These are phyloP conservation scores for Coniochaeta sp. DNA, from an alignment of 2,329 filamentous ascomycete species.

Conservation along the genomic window DNA sequence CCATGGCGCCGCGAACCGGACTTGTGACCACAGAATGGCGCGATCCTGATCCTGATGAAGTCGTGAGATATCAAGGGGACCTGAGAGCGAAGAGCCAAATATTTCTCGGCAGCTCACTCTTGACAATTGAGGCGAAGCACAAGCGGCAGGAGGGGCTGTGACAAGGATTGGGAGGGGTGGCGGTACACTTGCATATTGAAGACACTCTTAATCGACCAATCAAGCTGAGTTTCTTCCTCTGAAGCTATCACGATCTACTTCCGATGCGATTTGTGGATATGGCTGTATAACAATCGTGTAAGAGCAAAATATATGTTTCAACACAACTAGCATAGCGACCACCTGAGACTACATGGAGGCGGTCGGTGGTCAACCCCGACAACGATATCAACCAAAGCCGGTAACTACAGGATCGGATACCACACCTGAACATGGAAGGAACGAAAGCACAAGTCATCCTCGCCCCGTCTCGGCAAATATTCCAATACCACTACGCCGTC, in stretches of 20 bases:
- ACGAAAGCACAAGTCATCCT: constrained; percentile 1
- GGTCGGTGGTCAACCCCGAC: no score
- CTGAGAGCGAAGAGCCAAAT: background rate
- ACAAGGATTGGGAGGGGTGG: background rate
- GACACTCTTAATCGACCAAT: background rate
- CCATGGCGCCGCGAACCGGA: background rate
- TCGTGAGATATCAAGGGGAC: no score
- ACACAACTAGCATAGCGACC: no score
- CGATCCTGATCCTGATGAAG: background rate
- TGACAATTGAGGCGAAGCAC: background rate
- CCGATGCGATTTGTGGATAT: no score
- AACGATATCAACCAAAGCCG: no score
- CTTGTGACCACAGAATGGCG: background rate
- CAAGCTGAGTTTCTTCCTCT: background rate
- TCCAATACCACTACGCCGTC: constrained; percentile 22
- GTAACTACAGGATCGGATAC: background rate
- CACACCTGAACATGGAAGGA: background rate
- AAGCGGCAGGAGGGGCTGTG: background rate
- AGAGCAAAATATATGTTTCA: no score
- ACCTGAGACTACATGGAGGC: no score
- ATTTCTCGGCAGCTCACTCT: background rate
- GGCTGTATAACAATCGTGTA: no score
- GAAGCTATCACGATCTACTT: background rate
- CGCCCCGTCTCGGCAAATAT: constrained; percentile 2
- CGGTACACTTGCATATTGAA: background rate